Conservation (phyloP, 192 early-diverging fungal genomes). For the Diversispora epigaea region DNA sequence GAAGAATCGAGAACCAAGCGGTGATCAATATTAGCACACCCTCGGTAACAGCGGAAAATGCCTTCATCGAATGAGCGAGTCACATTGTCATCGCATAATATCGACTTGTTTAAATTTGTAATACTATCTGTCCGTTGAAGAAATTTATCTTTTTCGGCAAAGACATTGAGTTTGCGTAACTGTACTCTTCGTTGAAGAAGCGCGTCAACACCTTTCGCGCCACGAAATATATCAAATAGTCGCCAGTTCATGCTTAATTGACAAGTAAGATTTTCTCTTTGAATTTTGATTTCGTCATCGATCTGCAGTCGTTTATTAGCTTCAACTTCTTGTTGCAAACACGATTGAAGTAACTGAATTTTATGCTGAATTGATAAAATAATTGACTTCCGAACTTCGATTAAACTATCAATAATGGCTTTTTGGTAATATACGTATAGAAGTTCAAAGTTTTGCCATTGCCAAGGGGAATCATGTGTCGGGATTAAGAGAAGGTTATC, state of each 20-base stretch:
- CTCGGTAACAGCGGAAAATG: slow-evolving; percentile 9
- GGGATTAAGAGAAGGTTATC: slow-evolving; percentile 27
- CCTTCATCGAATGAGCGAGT: slow-evolving; percentile 19
- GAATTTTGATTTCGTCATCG: neutral
- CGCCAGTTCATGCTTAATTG: neutral
- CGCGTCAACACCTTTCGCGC: neutral
- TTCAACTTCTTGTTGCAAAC: neutral
- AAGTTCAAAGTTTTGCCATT: slow-evolving; percentile 24
- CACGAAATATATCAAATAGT: slow-evolving; percentile 22
- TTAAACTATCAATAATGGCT: slow-evolving; percentile 27
- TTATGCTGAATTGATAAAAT: neutral
- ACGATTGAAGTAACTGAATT: neutral
- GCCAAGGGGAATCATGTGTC: slow-evolving; percentile 18
- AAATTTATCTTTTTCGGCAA: slow-evolving; percentile 10
- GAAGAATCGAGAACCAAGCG: slow-evolving; percentile 24
- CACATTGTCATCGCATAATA: slow-evolving; percentile 26
- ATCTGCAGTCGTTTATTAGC: neutral
- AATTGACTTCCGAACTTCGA: slow-evolving; percentile 4
- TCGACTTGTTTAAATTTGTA: neutral
- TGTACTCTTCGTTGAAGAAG: slow-evolving; percentile 13
- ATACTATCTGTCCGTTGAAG: neutral
- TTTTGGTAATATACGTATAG: slow-evolving; percentile 19
- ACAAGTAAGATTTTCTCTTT: neutral
- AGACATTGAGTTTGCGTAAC: neutral
- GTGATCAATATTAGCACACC: slow-evolving; percentile 26